phyloP scores from a whole-genome alignment of 768 basidiomycete genomes.

The Lentinula sp. region DNA sequence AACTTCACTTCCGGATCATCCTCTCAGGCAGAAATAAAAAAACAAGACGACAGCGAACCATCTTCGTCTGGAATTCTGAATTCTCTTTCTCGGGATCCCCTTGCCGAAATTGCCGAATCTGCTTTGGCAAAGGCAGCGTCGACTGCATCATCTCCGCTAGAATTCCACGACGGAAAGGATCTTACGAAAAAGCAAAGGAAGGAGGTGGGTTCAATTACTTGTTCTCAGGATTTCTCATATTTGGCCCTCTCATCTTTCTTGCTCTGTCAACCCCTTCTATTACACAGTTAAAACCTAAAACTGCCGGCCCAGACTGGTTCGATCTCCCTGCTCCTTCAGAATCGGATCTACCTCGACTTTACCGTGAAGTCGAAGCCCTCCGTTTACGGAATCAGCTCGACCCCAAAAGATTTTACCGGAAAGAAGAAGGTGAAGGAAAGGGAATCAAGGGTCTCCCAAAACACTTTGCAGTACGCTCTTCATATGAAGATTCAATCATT shows the following conservation, averaged over 20 bases:
- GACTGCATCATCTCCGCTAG: constrained; percentile 49
- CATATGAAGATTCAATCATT: background rate
- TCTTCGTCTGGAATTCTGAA: constrained; percentile 32
- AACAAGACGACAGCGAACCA: background rate
- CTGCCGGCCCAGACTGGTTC: constrained; percentile 81
- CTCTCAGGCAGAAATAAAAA: background rate
- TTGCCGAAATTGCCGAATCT: constrained; percentile 47
- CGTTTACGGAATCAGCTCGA: constrained; percentile 85
- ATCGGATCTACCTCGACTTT: constrained; percentile 68
- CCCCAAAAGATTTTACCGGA: constrained; percentile 87
- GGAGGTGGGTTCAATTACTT: constrained; percentile 34
- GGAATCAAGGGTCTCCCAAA: constrained; percentile 83
- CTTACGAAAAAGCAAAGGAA: constrained; percentile 70
- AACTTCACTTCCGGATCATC: constrained; percentile 12
- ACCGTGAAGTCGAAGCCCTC: constrained; percentile 85
- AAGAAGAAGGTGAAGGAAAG: constrained; percentile 80
- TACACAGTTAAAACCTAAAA: constrained; percentile 57
- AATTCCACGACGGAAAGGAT: constrained; percentile 55
- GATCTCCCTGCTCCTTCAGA: constrained; percentile 80
- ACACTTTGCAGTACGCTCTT: constrained; percentile 72
- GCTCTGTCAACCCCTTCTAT: background rate
- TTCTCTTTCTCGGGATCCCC: constrained; percentile 51
- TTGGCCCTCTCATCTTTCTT: background rate
- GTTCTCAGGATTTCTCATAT: constrained; percentile 1
- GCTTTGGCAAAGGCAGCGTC: constrained; percentile 37